Conservation (phyloP, 495 filamentous ascomycete species). For the Aspergillus affinis region DNA sequence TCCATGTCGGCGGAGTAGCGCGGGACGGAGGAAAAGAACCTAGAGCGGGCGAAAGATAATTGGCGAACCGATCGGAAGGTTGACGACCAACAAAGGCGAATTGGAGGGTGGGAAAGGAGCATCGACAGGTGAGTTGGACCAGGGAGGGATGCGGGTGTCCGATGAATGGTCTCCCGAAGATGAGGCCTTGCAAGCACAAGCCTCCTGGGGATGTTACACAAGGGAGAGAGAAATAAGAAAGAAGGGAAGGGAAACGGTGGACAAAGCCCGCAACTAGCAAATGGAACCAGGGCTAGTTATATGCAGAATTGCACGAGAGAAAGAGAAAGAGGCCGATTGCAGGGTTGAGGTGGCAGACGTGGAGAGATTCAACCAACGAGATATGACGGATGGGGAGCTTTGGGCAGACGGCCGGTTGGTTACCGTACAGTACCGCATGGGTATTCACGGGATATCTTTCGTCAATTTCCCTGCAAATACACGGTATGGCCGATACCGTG, state of each 20-base stretch:
- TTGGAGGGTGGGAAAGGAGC: conserved; percentile 38
- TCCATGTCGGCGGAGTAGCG: conserved; percentile 66
- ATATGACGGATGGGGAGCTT: not conserved
- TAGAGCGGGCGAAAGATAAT: conserved; percentile 26
- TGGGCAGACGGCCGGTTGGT: not conserved
- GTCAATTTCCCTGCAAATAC: no score
- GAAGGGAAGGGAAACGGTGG: not conserved
- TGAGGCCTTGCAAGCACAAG: conserved; percentile 12
- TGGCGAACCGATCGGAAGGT: conserved; percentile 34
- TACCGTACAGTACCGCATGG: not conserved
- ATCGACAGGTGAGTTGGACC: conserved; percentile 31
- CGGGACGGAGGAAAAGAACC: conserved; percentile 40
- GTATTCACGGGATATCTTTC: not conserved
- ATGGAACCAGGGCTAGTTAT: not conserved
- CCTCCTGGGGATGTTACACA: conserved; percentile 14
- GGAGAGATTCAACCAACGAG: conserved; percentile 5
- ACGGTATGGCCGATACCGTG: not conserved
- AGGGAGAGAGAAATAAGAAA: conserved; percentile 4
- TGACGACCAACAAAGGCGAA: conserved; percentile 36
- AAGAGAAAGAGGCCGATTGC: conserved; percentile 2
- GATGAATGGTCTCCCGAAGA: conserved; percentile 11
- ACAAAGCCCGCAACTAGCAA: not conserved
- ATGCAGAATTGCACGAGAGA: conserved; percentile 1
- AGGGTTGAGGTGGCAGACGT: conserved; percentile 3
- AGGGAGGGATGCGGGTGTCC: conserved; percentile 23